phyloP scores from a whole-genome alignment of 495 filamentous ascomycete genomes.

The Trypethelium eluteriae region DNA sequence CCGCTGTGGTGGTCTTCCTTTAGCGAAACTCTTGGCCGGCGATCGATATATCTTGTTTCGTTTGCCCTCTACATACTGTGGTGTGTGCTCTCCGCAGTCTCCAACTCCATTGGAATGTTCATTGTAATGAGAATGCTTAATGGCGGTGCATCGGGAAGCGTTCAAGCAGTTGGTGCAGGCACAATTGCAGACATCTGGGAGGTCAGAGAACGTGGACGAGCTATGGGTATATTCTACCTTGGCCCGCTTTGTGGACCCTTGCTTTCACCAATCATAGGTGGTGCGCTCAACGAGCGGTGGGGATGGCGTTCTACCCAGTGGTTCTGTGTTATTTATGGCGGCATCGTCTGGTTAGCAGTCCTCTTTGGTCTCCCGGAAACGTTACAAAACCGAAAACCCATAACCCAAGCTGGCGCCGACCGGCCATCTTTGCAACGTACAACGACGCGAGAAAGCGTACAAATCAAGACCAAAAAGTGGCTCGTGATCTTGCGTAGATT shows the following conservation, averaged over 20 bases:
- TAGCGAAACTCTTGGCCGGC: conserved; percentile 71
- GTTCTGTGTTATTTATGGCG: conserved; percentile 77
- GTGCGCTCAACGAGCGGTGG: conserved; percentile 59
- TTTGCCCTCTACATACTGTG: conserved; percentile 77
- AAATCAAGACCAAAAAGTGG: conserved; percentile 45
- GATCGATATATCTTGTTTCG: conserved; percentile 77
- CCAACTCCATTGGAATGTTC: conserved; percentile 72
- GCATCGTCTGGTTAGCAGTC: conserved; percentile 34
- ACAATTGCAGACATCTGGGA: conserved; percentile 94
- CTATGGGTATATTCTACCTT: conserved; percentile 92
- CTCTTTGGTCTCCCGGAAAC: conserved; percentile 44
- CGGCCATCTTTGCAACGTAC: conserved; percentile 45
- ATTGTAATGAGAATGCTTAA: conserved; percentile 75
- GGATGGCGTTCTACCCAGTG: conserved; percentile 83
- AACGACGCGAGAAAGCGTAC: conserved; percentile 56
- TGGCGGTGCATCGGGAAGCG: conserved; percentile 77
- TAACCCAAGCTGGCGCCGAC: neutral
- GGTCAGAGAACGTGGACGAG: conserved; percentile 63
- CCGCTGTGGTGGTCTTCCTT: conserved; percentile 94
- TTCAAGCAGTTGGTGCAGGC: conserved; percentile 88
- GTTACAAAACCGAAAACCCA: conserved; percentile 20
- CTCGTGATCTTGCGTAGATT: conserved; percentile 52
- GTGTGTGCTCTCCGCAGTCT: conserved; percentile 63
- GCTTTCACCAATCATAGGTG: conserved; percentile 80
- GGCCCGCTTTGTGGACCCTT: conserved; percentile 84